These are phyloP conservation scores for Citrullus amarus DNA, from an alignment of 306 rosid species.

Conservation along the genomic window DNA sequence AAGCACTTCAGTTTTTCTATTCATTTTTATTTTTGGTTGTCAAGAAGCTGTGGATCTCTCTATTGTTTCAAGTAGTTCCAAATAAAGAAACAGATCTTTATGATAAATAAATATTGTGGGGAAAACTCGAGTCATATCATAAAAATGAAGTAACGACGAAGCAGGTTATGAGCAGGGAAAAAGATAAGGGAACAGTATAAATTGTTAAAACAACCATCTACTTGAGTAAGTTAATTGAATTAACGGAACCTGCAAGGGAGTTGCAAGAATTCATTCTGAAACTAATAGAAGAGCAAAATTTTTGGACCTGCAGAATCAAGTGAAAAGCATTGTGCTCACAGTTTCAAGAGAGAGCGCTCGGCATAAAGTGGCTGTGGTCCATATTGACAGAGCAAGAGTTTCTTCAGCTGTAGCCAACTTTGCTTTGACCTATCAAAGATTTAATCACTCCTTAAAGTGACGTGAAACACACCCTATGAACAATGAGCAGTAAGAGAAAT, in stretches of 20 bases:
- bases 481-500: constrained; percentile 15
- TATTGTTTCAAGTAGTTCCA: background rate
- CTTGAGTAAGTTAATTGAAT: background rate
- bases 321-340: constrained; percentile 33
- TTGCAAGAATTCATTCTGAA: background rate
- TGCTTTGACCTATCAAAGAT: constrained; percentile 25
- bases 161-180: background rate
- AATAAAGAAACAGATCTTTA: background rate
- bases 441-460: background rate
- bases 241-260: background rate
- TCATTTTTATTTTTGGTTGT: background rate
- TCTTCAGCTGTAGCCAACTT: constrained; percentile 85
- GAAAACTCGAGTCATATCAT: background rate
- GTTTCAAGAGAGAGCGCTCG: constrained; percentile 80
- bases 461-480: background rate
- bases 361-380: constrained; percentile 82
- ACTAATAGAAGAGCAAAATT: background rate
- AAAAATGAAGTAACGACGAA: background rate
- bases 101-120: background rate
- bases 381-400: constrained; percentile 68
- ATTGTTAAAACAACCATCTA: background rate
- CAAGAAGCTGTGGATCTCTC: background rate
- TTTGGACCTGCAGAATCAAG: constrained; percentile 1
- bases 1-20: background rate
- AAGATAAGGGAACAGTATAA: background rate